Conservation (phyloP, 768 basidiomycete species). For the Kwoniella sp. region DNA sequence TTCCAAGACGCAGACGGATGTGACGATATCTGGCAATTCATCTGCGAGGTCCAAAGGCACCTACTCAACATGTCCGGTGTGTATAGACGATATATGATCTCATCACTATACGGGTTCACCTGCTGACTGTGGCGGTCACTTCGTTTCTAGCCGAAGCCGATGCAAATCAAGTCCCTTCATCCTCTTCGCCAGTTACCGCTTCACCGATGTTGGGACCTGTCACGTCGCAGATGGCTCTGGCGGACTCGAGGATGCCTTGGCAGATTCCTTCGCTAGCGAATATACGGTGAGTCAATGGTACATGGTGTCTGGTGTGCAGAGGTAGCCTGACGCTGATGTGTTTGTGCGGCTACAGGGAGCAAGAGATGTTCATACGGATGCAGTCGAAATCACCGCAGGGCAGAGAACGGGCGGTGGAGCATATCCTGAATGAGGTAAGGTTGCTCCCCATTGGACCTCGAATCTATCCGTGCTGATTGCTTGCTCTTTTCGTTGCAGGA, state of each 20-base stretch:
- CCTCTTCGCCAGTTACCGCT: constrained; percentile 36
- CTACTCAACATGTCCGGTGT: constrained; percentile 39
- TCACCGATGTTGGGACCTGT: constrained; percentile 35
- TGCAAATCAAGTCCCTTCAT: constrained; percentile 28
- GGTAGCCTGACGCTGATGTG: constrained; percentile 10
- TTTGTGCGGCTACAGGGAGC: constrained; percentile 27
- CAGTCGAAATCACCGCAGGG: constrained; percentile 71
- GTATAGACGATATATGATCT: constrained; percentile 4
- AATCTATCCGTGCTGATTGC: no score
- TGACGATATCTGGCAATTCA: constrained; percentile 95
- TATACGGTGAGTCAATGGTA: constrained; percentile 39
- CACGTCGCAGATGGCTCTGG: constrained; percentile 2
- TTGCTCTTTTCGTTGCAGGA: constrained; percentile 60
- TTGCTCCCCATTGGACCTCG: not conserved
- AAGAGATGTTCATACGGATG: constrained; percentile 44
- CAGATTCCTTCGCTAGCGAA: constrained; percentile 43
- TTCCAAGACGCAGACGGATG: constrained; percentile 97
- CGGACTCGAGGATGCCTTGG: constrained; percentile 31
- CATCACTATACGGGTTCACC: no score
- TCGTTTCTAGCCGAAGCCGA: constrained; percentile 28
- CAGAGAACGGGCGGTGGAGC: constrained; percentile 85
- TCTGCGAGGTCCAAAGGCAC: constrained; percentile 85
- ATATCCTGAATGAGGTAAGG: constrained; percentile 63
- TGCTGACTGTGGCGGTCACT: constrained; percentile 7
- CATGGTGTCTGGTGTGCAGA: not conserved